These are phyloP conservation scores for Nigrospora oryzae DNA, from an alignment of 2,329 filamentous ascomycete species.

Conservation along the genomic window DNA sequence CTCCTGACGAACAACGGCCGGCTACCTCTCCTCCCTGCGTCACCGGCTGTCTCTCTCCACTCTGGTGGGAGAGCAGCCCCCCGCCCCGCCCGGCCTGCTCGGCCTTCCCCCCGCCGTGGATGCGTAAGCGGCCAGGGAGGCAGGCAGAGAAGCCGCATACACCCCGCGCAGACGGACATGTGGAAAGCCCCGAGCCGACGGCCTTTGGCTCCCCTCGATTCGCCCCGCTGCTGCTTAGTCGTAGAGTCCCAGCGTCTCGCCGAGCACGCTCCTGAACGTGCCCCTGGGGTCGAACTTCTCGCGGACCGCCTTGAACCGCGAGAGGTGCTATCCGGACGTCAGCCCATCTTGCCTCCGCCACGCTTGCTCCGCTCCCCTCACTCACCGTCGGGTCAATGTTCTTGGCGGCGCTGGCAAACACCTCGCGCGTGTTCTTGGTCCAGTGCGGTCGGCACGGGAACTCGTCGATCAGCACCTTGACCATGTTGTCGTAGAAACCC, in stretches of 20 bases:
- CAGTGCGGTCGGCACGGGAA: constrained; percentile 43
- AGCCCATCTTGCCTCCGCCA: neutral
- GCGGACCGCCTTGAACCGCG: constrained; percentile 37
- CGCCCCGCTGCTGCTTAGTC: constrained; percentile 5
- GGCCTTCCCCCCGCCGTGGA: too few relatives aligned
- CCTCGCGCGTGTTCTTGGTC: constrained; percentile 43
- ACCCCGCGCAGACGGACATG: too few relatives aligned
- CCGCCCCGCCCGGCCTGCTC: too few relatives aligned
- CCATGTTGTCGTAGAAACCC: constrained; percentile 38
- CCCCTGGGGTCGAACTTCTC: constrained; percentile 39
- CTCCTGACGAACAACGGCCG: too few relatives aligned
- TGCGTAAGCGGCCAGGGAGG: too few relatives aligned
- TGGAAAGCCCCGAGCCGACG: too few relatives aligned
- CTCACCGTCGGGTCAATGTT: constrained; percentile 36
- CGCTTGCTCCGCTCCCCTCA: constrained; percentile 8
- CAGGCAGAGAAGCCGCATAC: too few relatives aligned
- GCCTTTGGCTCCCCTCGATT: too few relatives aligned
- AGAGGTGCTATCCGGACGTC: constrained; percentile 20
- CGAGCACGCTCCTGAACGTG: constrained; percentile 36
- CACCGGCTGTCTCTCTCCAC: too few relatives aligned
- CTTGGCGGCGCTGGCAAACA: constrained; percentile 33
- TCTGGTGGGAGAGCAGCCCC: too few relatives aligned
- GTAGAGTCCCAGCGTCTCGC: constrained; percentile 39
- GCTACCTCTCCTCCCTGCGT: too few relatives aligned
- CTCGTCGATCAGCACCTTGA: constrained; percentile 36